Percentiles rank a stretch among this genome's conserved stretches.
Evolutionary conservation across 495 filamentous ascomycete species (phyloP).

Genomic region (Platismatia glauca): DNA sequence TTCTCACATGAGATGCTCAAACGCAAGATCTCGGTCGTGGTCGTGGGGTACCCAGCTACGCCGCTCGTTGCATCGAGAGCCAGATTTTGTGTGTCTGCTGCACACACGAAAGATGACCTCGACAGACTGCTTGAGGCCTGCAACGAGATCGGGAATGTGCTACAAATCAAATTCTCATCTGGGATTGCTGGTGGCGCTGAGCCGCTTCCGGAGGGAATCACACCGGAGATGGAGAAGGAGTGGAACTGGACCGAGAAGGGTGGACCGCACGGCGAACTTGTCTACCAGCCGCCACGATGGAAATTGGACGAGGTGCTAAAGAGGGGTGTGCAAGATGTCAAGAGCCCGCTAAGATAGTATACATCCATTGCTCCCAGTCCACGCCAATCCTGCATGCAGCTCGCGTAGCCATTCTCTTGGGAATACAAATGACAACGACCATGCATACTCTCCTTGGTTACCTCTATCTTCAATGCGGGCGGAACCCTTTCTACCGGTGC

Average conservation of each 20-base stretch:
- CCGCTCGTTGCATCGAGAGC: constrained; percentile 89
- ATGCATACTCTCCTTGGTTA: background rate
- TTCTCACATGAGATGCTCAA: constrained; percentile 98
- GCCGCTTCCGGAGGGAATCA: constrained; percentile 58
- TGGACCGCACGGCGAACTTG: constrained; percentile 11
- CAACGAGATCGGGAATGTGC: constrained; percentile 81
- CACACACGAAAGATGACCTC: constrained; percentile 96
- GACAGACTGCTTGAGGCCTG: constrained; percentile 85
- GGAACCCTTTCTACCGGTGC: background rate
- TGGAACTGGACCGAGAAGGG: constrained; percentile 41
- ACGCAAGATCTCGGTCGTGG: constrained; percentile 95
- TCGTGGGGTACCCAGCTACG: constrained; percentile 97
- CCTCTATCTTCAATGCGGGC: background rate
- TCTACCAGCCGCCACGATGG: constrained; percentile 30
- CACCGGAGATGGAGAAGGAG: constrained; percentile 62
- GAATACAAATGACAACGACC: background rate
- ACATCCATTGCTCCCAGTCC: background rate
- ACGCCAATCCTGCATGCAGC: background rate
- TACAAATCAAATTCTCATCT: constrained; percentile 93
- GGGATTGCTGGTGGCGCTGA: constrained; percentile 82
- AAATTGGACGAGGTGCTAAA: constrained; percentile 30
- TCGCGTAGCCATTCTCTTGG: background rate
- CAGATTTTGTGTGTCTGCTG: constrained; percentile 89
- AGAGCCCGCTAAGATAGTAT: constrained; percentile 30
- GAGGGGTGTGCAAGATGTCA: constrained; percentile 31